phyloP scores from a whole-genome alignment of 257 asterid species.

The Nicotiana sylvestris region DNA sequence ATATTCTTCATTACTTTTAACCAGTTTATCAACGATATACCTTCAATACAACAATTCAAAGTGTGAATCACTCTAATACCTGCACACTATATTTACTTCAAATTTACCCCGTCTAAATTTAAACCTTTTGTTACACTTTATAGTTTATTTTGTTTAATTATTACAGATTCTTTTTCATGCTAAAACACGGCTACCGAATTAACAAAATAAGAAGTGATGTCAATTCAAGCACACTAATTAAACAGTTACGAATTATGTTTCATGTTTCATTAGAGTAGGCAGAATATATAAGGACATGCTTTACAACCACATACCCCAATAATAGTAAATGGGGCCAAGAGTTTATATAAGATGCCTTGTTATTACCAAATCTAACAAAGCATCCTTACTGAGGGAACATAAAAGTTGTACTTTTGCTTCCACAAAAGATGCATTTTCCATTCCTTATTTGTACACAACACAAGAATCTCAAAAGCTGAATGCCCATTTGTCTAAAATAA shows the following conservation, averaged over 20 bases:
- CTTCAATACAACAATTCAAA: too few species aligned
- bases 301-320: not conserved
- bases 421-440: not conserved
- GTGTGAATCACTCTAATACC: too few species aligned
- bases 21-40: too few species aligned
- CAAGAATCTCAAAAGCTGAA: constrained; percentile 36
- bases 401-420: not conserved
- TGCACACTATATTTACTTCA: too few species aligned
- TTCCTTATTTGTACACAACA: not conserved
- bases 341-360: not conserved
- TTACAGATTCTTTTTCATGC: too few species aligned
- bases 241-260: not conserved
- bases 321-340: not conserved
- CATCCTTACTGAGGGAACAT: not conserved
- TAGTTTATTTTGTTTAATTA: too few species aligned
- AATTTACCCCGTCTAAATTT: too few species aligned
- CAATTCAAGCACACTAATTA: not conserved
- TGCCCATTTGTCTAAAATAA: constrained; percentile 63
- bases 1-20: too few species aligned
- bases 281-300: not conserved
- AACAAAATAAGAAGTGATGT: not conserved
- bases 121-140: too few species aligned
- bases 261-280: constrained; percentile 1
- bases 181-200: too few species aligned
- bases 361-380: not conserved